phyloP scores from a whole-genome alignment of 257 asterid genomes.

The Dorcoceras hygrometricum region DNA sequence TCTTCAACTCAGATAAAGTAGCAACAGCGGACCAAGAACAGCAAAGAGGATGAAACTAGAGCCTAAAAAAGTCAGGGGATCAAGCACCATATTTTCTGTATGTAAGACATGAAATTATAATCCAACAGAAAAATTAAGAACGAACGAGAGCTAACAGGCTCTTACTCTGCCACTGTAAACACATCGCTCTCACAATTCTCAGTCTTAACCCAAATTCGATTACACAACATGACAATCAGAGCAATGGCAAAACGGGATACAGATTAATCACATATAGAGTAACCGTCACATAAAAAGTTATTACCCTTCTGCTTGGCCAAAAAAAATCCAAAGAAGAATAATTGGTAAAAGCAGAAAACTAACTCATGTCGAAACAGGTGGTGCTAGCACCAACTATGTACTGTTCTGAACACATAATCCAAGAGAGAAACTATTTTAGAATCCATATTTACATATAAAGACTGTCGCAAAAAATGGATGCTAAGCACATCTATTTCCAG shows the following conservation, averaged over 20 bases:
- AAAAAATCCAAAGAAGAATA: not conserved
- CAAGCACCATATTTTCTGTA: not conserved
- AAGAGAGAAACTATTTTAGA: conserved; percentile 29
- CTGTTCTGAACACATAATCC: conserved; percentile 27
- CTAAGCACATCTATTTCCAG: conserved; percentile 28
- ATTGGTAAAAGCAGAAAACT: not conserved
- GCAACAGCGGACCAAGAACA: not conserved
- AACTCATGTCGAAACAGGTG: not conserved
- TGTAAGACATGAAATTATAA: too few species aligned
- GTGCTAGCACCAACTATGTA: conserved; percentile 3
- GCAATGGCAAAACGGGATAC: not conserved
- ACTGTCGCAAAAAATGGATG: conserved; percentile 25
- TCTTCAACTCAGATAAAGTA: not conserved
- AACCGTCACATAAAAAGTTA: not conserved
- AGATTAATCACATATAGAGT: not conserved
- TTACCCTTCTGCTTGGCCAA: not conserved
- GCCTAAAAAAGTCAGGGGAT: not conserved
- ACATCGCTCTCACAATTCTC: not conserved
- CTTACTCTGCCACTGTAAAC: not conserved
- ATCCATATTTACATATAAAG: conserved; percentile 29
- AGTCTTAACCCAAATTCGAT: not conserved
- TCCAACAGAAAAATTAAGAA: not conserved
- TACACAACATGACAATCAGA: not conserved
- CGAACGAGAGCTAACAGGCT: not conserved
- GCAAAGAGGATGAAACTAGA: not conserved